Evolutionary conservation across 108 stramenopile species (phyloP).

Genomic region (Stephanodiscus minutulus): DNA sequence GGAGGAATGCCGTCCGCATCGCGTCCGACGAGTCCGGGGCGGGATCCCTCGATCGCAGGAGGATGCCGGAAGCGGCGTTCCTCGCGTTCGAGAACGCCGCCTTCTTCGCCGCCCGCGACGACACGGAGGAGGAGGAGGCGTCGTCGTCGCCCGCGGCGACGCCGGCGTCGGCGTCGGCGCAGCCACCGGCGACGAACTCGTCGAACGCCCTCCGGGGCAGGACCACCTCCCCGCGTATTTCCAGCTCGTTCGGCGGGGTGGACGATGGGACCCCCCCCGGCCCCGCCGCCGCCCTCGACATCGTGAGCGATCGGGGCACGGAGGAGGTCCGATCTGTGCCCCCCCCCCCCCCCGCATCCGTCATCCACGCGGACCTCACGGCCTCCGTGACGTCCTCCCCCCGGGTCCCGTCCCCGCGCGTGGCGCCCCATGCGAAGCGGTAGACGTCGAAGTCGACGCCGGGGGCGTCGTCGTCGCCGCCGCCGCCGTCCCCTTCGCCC

Average conservation of each 20-base stretch:
- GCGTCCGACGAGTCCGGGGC: slow-evolving; percentile 34
- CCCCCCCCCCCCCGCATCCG: neutral
- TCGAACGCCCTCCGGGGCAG: slow-evolving; percentile 64
- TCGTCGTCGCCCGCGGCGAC: slow-evolving; percentile 7
- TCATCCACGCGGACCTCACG: slow-evolving; percentile 49
- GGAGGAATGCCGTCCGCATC: slow-evolving; percentile 35
- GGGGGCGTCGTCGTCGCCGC: neutral
- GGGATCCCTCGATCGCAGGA: slow-evolving; percentile 72
- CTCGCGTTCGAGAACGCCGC: slow-evolving; percentile 83
- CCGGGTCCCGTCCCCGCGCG: slow-evolving; percentile 85
- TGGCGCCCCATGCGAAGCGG: slow-evolving; percentile 78
- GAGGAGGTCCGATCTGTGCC: neutral
- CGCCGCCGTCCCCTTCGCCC: neutral
- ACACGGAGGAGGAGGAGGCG: neutral
- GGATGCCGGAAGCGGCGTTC: slow-evolving; percentile 92
- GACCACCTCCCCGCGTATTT: slow-evolving; percentile 93
- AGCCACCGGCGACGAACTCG: slow-evolving; percentile 9
- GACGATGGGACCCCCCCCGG: neutral
- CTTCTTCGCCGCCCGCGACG: too few species aligned
- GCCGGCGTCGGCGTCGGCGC: neutral
- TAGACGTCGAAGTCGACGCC: slow-evolving; percentile 19
- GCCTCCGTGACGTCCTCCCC: slow-evolving; percentile 85
- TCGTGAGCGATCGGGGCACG: slow-evolving; percentile 21
- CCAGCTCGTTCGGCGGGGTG: slow-evolving; percentile 45
- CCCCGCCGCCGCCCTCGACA: neutral